Base-by-base conservation (phyloP, 2,329 filamentous ascomycete species). In the Endothia cerciana region DNA sequence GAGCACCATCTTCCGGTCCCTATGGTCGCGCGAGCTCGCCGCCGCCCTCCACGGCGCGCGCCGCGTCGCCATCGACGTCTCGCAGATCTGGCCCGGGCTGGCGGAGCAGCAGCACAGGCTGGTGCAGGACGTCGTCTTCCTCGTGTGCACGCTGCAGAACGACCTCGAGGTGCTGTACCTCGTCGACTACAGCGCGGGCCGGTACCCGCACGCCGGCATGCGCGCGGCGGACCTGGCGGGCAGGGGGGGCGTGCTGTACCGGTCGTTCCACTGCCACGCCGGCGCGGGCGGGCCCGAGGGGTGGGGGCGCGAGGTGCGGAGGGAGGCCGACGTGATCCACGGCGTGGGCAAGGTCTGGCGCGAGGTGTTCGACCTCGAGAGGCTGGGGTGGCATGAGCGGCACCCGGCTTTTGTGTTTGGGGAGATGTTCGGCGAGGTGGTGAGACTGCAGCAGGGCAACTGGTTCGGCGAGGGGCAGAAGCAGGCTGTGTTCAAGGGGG, bases 341-440 rank as follows among this genome's bases (percentile, higher is more conserved):
- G 76, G 73, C 2, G 70, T 75, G 0, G 73, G 72, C 15, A 74
- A 68, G 64, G 69, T 69, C 6, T 78, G 77, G 62, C 70, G 73
- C 11, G 74, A 78, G 63, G 73, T 77, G 1, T 72, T 74, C 57
- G 73, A 77, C 22, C 62, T 77, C 5, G 72, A 75, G 59, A 59
- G 62, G 2, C 40, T 77, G 11, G 75, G 74, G 3, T 78, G 77
- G 77, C 59, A 70, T 1, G 68, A 70, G 17, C 61, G 69, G 13
- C 75, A 77, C 38, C 72, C 74, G 0, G 70, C 71, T 1, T 77
- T 73, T 19, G 61, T 72, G 2, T 78, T 78, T 63, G 75, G 72
- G 2, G 69, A 70, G 55, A 65, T 72, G 38, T 71, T 78, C 4
- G 66, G 70, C 3, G 70, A 73, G 57, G 71, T 72, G 3, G 73